Evolutionary conservation across 2,329 filamentous ascomycete genomes (phyloP), one percentile per base, ranked within the genome.

Genomic region (Arthroderma uncinatum): DNA sequence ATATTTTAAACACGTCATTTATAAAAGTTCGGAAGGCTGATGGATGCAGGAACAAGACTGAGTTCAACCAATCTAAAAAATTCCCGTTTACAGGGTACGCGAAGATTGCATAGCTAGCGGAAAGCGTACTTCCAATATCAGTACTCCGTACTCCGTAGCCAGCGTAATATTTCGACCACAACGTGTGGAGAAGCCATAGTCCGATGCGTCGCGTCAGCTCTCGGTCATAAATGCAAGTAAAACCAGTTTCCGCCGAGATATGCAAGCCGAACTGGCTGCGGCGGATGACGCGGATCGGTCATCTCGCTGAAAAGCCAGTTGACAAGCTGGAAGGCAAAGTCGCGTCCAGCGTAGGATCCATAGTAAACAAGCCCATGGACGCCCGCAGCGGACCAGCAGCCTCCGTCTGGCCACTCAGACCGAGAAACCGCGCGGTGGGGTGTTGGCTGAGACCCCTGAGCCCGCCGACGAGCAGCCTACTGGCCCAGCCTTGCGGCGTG

Each of bases 401-500:
- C 28, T 30, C 28, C 28, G 28, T 30, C 7, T 25, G 23, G 25
- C 44, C 44, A 50, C 44, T 50, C 44, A 50, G 16, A 7, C 14
- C 4, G 39, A 4, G 5, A 21, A 10, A n/a, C 39, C 19, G n/a
- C 39, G n/a, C 39, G 34, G 34, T 9, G 16, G 39, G 8, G 34
- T 1, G 34, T 36, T 36, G 34, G 34, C 12, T 36, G 8, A 9
- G 34, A 7, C 34, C 34, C 8, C 34, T 36, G 12, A 14, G 9
- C 34, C 21, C 19, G 21, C 19, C 19, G 21, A 33, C 9, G 21
- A 12, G 21, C 1, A 10, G 16, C 16, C n/a, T n/a, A 50, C 44
- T 50, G 44, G 44, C 44, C 44, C 44, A 50, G 44, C 44, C 44
- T n/a, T 50, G 44, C 23, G 23, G 14, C 44, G 30, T 16, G 44